Evolutionary conservation across 2,329 filamentous ascomycete genomes (phyloP).

Genomic region (Trichoderma sp.): DNA sequence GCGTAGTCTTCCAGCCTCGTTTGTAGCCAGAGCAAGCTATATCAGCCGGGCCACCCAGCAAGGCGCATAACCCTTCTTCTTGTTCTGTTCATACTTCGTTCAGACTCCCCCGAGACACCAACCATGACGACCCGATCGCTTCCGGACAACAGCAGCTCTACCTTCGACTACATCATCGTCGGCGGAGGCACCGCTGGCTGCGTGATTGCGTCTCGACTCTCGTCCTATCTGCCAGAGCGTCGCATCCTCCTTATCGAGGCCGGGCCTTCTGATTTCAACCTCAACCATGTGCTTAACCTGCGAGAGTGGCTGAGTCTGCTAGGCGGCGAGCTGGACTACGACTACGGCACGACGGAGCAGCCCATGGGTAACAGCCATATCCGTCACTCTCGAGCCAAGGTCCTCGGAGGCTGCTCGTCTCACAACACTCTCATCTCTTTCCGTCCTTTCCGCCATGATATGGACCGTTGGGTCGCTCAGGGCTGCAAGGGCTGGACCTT

Average conservation of each 20-base stretch:
- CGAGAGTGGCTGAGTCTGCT: constrained; percentile 86
- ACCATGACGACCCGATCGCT: constrained; percentile 71
- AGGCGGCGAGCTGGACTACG: constrained; percentile 87
- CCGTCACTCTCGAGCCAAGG: constrained; percentile 88
- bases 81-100: background rate
- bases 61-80: background rate
- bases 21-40: background rate
- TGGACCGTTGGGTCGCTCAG: constrained; percentile 79
- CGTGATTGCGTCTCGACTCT: constrained; percentile 78
- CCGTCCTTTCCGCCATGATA: constrained; percentile 87
- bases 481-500: constrained; percentile 88
- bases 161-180: constrained; percentile 83
- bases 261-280: constrained; percentile 85
- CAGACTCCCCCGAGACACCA: constrained; percentile 41
- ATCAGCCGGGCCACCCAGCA: background rate
- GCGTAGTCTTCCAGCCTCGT: background rate
- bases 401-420: constrained; percentile 88
- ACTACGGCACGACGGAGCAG: constrained; percentile 88
- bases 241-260: constrained; percentile 83
- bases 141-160: constrained; percentile 63
- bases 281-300: constrained; percentile 82
- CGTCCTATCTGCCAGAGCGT: constrained; percentile 82
- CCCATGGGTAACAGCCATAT: constrained; percentile 91
- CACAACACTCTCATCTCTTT: constrained; percentile 96
- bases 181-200: constrained; percentile 86